Conservation (phyloP, 2,329 filamentous ascomycete species). For the Pseudogymnoascus sp. region DNA sequence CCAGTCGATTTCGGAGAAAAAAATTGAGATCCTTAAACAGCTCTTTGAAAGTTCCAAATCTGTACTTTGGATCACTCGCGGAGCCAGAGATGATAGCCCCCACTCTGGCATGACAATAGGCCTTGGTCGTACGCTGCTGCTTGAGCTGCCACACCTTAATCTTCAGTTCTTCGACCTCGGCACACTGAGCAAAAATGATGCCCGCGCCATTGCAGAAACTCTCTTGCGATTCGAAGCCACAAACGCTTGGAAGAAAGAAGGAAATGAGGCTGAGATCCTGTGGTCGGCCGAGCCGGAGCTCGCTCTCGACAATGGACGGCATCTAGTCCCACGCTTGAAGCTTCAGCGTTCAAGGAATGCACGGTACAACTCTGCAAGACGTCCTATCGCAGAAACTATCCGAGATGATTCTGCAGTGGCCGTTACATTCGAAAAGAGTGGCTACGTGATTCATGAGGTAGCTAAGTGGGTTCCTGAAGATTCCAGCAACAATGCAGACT, state of each 20-base stretch:
- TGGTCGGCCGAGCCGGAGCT: conserved; percentile 19
- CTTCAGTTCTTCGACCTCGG: conserved; percentile 17
- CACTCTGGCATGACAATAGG: conserved; percentile 15
- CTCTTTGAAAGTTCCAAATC: conserved; percentile 13
- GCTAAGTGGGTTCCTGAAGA: background rate
- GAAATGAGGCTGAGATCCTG: background rate
- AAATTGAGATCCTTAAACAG: conserved; percentile 18
- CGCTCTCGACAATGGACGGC: conserved; percentile 7
- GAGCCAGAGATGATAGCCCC: conserved; percentile 12
- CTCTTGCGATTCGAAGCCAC: conserved; percentile 13
- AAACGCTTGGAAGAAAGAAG: background rate
- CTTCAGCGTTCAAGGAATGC: conserved; percentile 11
- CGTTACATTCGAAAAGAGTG: conserved; percentile 18
- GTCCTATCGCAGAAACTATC: conserved; percentile 13
- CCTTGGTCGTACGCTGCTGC: conserved; percentile 9
- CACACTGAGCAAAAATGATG: background rate
- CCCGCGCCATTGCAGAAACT: conserved; percentile 11
- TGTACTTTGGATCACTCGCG: conserved; percentile 20
- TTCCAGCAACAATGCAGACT: background rate
- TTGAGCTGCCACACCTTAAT: conserved; percentile 14
- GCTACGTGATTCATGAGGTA: background rate
- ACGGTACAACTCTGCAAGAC: conserved; percentile 14
- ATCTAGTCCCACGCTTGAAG: conserved; percentile 16
- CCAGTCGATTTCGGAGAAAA: conserved; percentile 17
- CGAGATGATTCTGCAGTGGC: background rate